Evolutionary conservation across 306 rosid species (phyloP).

Genomic region (Acacia melanoxylon): DNA sequence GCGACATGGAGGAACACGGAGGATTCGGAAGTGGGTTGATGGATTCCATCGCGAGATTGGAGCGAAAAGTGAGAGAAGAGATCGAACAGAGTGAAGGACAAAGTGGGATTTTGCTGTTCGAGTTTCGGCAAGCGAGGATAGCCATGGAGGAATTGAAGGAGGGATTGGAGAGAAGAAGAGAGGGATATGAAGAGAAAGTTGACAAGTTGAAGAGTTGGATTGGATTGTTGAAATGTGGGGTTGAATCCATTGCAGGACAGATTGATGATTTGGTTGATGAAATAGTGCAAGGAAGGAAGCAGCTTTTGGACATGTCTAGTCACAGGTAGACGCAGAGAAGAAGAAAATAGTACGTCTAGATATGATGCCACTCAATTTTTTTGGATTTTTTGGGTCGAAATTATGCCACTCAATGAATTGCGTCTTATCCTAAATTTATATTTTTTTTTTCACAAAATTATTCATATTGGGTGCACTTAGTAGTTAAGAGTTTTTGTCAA

Average conservation of each 20-base stretch:
- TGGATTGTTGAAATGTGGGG: conserved; percentile 62
- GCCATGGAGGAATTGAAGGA: conserved; percentile 52
- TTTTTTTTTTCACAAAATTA: too few relatives aligned
- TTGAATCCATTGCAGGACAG: conserved; percentile 58
- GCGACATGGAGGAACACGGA: conserved; percentile 33
- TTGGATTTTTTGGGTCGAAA: too few relatives aligned
- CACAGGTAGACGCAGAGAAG: conserved; percentile 31
- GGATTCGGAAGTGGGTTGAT: conserved; percentile 46
- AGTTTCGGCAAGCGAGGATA: conserved; percentile 49
- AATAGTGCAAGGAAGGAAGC: conserved; percentile 73
- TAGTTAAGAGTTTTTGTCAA: too few relatives aligned
- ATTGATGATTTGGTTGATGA: conserved; percentile 81
- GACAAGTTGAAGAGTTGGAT: conserved; percentile 54
- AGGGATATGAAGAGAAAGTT: conserved; percentile 27
- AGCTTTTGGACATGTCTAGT: conserved; percentile 68
- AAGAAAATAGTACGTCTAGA: not conserved
- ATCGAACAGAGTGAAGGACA: conserved; percentile 45
- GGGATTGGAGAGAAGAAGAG: conserved; percentile 44
- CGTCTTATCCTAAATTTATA: too few relatives aligned
- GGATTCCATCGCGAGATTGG: conserved; percentile 49
- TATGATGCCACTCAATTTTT: too few relatives aligned
- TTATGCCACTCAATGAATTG: too few relatives aligned
- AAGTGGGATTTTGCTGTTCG: conserved; percentile 57
- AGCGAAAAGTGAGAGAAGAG: conserved; percentile 51
- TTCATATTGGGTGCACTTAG: too few relatives aligned